Evolutionary conservation across 2,329 filamentous ascomycete genomes (phyloP).

Genomic region (Pyricularia grisea): DNA sequence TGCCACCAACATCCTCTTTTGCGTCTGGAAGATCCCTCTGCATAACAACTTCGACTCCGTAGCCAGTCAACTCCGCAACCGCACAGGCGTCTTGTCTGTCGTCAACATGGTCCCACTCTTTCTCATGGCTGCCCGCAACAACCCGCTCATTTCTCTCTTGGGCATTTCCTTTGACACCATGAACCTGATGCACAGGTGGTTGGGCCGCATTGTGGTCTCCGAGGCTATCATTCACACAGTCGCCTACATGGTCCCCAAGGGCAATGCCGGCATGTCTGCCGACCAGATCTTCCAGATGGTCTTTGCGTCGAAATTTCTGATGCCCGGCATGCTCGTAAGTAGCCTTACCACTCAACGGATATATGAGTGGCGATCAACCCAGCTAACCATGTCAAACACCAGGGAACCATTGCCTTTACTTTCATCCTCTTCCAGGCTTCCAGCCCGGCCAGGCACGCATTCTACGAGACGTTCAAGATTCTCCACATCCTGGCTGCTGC

Average conservation of each 20-base stretch:
- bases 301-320: slow-evolving; percentile 35
- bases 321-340: slow-evolving; percentile 56
- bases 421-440: slow-evolving; percentile 59
- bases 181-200: slow-evolving; percentile 74
- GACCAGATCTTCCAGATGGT: slow-evolving; percentile 22
- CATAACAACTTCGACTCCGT: slow-evolving; percentile 32
- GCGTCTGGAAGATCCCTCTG: slow-evolving; percentile 56
- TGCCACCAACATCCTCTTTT: slow-evolving; percentile 69
- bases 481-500: slow-evolving; percentile 58
- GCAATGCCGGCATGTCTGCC: slow-evolving; percentile 32
- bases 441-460: slow-evolving; percentile 65
- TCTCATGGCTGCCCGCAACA: slow-evolving; percentile 66
- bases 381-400: not conserved
- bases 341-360: not conserved
- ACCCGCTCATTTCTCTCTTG: slow-evolving; percentile 63
- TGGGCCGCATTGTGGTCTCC: slow-evolving; percentile 64
- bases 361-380: not conserved
- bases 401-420: slow-evolving; percentile 51
- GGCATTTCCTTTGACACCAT: slow-evolving; percentile 75
- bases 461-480: slow-evolving; percentile 70
- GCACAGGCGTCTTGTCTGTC: slow-evolving; percentile 59
- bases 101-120: slow-evolving; percentile 75
- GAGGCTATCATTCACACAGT: slow-evolving; percentile 59
- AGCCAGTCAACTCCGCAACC: slow-evolving; percentile 49
- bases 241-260: slow-evolving; percentile 42